Percentiles rank a stretch among this genome's conserved stretches.
Evolutionary conservation across 805 yeast genomes (phyloP).

Genomic region (Cyberlindnera maclurae): DNA sequence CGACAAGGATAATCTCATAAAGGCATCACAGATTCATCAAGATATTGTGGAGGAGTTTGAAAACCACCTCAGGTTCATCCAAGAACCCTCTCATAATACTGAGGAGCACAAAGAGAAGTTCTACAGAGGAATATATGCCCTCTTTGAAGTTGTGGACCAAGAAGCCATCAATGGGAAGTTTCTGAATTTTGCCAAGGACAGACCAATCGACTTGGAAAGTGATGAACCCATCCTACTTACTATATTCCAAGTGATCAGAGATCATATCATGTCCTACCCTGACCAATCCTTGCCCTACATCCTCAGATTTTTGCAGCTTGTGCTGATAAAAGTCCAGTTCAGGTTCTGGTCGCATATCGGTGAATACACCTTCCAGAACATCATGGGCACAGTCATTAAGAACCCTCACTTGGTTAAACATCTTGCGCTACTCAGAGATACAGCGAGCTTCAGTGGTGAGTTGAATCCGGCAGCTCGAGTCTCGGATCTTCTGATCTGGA

Average conservation of each 20-base stretch:
- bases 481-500: conserved; percentile 51
- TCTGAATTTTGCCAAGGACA: conserved; percentile 21
- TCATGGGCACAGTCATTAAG: conserved; percentile 53
- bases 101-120: conserved; percentile 35
- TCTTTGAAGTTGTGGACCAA: conserved; percentile 30
- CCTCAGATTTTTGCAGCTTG: conserved; percentile 41
- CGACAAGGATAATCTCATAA: conserved; percentile 6
- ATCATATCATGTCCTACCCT: conserved; percentile 45
- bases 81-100: conserved; percentile 33
- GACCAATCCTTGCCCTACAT: conserved; percentile 36
- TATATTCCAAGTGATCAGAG: conserved; percentile 33
- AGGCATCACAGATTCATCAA: conserved; percentile 23
- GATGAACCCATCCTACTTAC: conserved; percentile 28
- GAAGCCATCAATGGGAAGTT: conserved; percentile 28
- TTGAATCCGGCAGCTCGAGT: conserved; percentile 27
- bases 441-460: conserved; percentile 24
- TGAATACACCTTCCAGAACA: conserved; percentile 47
- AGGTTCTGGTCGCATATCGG: conserved; percentile 50
- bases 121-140: conserved; percentile 36
- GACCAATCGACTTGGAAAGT: conserved; percentile 16
- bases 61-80: conserved; percentile 29
- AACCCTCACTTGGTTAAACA: conserved; percentile 40
- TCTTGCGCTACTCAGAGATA: conserved; percentile 26
- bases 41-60: conserved; percentile 50
- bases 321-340: conserved; percentile 35